Percentiles rank a stretch among this genome's conserved stretches.
These are phyloP conservation scores for Saccharomyces pastorianus DNA, from an alignment of 1,139 yeast genomes.

Conservation along the genomic window DNA sequence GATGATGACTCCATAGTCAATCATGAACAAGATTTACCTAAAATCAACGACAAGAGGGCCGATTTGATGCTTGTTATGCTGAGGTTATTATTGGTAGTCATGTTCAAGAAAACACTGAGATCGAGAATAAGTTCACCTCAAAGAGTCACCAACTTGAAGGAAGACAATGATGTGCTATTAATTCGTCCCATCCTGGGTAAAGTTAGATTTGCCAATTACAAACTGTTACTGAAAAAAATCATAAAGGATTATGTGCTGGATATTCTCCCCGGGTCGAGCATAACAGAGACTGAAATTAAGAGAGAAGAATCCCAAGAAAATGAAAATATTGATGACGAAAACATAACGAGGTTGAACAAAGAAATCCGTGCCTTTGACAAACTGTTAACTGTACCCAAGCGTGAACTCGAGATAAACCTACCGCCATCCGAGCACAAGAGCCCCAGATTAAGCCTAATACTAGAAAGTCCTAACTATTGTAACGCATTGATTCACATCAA, in stretches of 20 bases:
- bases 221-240: constrained; percentile 22
- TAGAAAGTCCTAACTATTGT: constrained; percentile 29
- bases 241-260: constrained; percentile 23
- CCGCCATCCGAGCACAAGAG: constrained; percentile 6
- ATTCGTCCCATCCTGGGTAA: constrained; percentile 29
- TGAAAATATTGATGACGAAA: constrained; percentile 10
- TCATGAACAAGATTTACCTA: constrained; percentile 33
- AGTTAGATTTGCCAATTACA: constrained; percentile 28
- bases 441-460: constrained; percentile 14
- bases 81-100: constrained; percentile 37
- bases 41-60: constrained; percentile 32
- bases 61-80: constrained; percentile 38
- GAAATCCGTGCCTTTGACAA: constrained; percentile 23
- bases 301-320: not conserved
- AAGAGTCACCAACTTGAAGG: constrained; percentile 9
- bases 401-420: constrained; percentile 16
- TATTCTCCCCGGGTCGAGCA: constrained; percentile 12
- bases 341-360: constrained; percentile 19
- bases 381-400: constrained; percentile 19
- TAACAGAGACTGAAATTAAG: constrained; percentile 7
- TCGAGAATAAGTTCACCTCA: constrained; percentile 13
- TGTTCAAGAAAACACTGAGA: constrained; percentile 40
- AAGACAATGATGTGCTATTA: constrained; percentile 17
- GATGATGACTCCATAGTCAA: constrained; percentile 38
- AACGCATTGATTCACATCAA: constrained; percentile 24